Evolutionary conservation across 106 monocot species (phyloP).

Genomic region (Alisma plantagoaquatica): DNA sequence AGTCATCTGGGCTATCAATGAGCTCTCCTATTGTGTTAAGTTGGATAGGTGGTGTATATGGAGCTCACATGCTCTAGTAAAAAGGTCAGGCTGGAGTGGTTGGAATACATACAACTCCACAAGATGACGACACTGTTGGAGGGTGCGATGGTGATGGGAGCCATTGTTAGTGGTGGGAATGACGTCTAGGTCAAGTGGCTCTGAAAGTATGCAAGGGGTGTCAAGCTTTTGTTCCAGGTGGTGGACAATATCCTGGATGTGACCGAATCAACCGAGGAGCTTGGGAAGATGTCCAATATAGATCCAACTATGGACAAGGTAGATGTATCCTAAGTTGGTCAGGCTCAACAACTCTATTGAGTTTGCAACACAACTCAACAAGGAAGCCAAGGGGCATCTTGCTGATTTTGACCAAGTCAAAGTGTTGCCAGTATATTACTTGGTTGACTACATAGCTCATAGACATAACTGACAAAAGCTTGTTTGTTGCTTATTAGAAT

Average conservation of each 20-base stretch:
- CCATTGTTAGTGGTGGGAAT: not conserved
- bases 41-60: no score
- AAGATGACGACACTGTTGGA: not conserved
- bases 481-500: no score
- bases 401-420: no score
- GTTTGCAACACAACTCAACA: not conserved
- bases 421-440: no score
- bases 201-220: not conserved
- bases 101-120: not conserved
- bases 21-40: no score
- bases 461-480: no score
- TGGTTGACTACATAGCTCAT: no score
- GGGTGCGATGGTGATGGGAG: no score
- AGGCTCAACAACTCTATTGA: not conserved
- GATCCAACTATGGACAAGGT: not conserved
- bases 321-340: not conserved
- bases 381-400: no score
- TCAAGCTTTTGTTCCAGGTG: slow-evolving; percentile 6
- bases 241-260: slow-evolving; percentile 7
- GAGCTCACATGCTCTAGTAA: no score
- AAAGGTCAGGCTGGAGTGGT: not conserved
- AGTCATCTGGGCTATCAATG: no score
- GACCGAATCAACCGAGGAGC: not conserved
- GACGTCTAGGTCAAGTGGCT: not conserved
- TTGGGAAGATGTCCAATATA: not conserved